Base-by-base conservation (phyloP, 139 green algal species). In the Picochlorum sp. region DNA sequence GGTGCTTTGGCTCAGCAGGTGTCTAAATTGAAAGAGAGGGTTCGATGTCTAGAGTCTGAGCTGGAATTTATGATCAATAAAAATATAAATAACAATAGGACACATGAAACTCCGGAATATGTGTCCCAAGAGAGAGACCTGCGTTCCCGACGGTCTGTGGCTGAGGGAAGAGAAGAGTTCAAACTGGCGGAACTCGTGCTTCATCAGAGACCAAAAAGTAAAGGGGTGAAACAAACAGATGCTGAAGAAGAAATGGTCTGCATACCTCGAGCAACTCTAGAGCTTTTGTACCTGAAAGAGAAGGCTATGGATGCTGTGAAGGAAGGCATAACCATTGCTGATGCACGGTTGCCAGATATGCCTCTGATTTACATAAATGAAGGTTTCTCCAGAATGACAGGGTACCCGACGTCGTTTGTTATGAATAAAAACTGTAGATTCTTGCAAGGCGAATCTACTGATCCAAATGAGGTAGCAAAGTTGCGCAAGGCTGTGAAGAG, bases 291-390 rank as follows among this genome's bases (percentile, higher is more conserved):
- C 28, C 68, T 91, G 12, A 89, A 89, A 54, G 82, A 88, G 41
- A 61, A 65, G 4, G 79, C 85, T 3, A 87, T 94, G 75, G 70
- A 88, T 43, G 67, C 73, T 8, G 61, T 87, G 9, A 62, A 81
- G 49, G 82, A 90, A 61, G 84, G 84, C 18, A 87, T 89, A 58
- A 84, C 80, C n/a, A 88, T 91, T 20, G 80, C 80, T 32, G 82
- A 89, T 70, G 79, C 64, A 63, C 59, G 32, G 12, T 39, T 60
- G 16, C 78, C 85, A 6, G 88, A 96, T 45, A 84, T 83, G 69
- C 88, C 88, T 13, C 69, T 96, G 47, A 82, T 94, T 22, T 96
- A 87, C 45, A 77, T 79, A 31, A 90, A 85, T 52, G 74, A 81
- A 20, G 82, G 68, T 16, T 91, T 96, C 57, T 68, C 74, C 6